A percentile compares a stretch with the other conserved stretches of the same genome.
These are phyloP conservation scores for Hevea brasiliensis DNA, from an alignment of 345 rosid genomes.

Conservation along the genomic window DNA sequence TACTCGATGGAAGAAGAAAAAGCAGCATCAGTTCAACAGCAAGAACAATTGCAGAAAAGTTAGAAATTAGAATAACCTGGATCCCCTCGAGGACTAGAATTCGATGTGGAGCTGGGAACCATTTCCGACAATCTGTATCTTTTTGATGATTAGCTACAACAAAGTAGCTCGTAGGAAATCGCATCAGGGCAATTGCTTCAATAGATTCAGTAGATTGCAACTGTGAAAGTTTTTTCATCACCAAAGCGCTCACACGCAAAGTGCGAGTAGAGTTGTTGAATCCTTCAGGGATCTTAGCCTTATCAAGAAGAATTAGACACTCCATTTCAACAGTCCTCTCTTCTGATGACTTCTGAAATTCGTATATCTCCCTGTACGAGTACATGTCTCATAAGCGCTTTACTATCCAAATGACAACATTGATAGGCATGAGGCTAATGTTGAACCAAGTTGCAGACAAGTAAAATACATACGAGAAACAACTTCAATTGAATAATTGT, in stretches of 20 bases:
- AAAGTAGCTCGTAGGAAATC: constrained; percentile 58
- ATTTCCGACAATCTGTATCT: constrained; percentile 41
- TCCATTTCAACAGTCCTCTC: constrained; percentile 45
- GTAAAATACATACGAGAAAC: background rate
- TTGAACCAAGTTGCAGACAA: background rate
- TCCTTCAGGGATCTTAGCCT: constrained; percentile 51
- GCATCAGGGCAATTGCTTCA: constrained; percentile 80
- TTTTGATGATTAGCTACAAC: constrained; percentile 34
- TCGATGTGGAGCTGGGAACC: constrained; percentile 66
- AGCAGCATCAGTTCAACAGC: background rate
- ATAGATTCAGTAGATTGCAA: constrained; percentile 71
- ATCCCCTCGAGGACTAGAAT: constrained; percentile 84
- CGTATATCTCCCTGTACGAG: constrained; percentile 62
- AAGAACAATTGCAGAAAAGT: background rate
- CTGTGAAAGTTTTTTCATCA: constrained; percentile 85
- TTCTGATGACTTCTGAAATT: constrained; percentile 42
- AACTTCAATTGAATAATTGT: background rate
- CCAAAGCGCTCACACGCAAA: constrained; percentile 55
- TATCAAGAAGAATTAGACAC: constrained; percentile 63
- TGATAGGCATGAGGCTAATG: background rate
- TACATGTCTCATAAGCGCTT: constrained; percentile 4
- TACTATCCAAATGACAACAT: background rate
- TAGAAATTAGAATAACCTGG: constrained; percentile 51
- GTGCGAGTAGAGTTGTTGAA: constrained; percentile 38
- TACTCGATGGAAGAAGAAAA: background rate